phyloP scores from a whole-genome alignment of 345 rosid species.

The Kernera saxatilis region DNA sequence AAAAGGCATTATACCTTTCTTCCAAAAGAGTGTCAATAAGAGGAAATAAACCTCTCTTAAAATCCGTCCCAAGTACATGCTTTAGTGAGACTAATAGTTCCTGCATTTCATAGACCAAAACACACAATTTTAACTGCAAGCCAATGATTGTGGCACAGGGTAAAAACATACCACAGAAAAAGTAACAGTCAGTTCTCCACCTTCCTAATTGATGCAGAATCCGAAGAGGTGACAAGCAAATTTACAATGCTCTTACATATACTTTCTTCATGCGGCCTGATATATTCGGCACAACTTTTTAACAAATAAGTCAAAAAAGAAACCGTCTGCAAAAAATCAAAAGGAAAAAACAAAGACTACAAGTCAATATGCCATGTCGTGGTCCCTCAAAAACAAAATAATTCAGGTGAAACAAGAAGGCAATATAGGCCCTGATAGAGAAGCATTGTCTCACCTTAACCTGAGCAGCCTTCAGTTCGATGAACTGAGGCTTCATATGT shows the following conservation, averaged over 20 bases:
- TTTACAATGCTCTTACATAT: slow-evolving; percentile 96
- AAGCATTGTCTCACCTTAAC: slow-evolving; percentile 71
- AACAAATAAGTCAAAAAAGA: slow-evolving; percentile 91
- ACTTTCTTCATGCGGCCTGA: slow-evolving; percentile 92
- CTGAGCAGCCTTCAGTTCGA: slow-evolving; percentile 95
- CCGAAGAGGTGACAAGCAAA: slow-evolving; percentile 95
- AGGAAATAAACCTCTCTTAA: slow-evolving; percentile 96
- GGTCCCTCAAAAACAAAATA: background rate
- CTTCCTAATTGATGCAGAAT: slow-evolving; percentile 94
- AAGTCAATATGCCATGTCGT: slow-evolving; percentile 7
- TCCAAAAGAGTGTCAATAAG: slow-evolving; percentile 88
- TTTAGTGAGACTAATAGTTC: slow-evolving; percentile 89
- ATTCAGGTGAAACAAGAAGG: slow-evolving; percentile 9
- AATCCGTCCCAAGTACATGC: slow-evolving; percentile 97
- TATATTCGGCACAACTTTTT: slow-evolving; percentile 94
- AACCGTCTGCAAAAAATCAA: slow-evolving; percentile 70
- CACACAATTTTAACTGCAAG: slow-evolving; percentile 8
- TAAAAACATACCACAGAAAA: slow-evolving; percentile 2
- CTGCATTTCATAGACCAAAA: slow-evolving; percentile 43
- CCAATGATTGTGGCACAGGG: background rate
- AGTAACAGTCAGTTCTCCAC: slow-evolving; percentile 32
- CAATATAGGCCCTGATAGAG: background rate
- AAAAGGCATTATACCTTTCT: slow-evolving; percentile 56
- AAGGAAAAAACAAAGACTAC: slow-evolving; percentile 12
- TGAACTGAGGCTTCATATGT: slow-evolving; percentile 68